Base-by-base conservation (phyloP, 345 rosid species). In the Xanthoceras sorbifolium region DNA sequence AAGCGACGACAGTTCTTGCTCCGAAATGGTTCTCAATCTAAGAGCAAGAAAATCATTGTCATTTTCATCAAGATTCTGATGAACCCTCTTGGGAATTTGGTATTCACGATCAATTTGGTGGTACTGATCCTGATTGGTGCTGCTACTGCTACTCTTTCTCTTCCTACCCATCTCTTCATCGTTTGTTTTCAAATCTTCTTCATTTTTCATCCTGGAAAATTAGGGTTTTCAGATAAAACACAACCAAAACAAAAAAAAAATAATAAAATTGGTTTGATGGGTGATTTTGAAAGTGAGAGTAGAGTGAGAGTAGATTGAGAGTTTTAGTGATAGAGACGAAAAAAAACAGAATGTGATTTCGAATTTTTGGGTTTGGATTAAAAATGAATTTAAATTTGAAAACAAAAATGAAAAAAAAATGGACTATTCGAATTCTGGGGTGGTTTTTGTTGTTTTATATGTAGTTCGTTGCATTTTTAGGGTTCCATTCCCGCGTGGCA, bases 21-120 rank as follows among this genome's bases (percentile, higher is more conserved):
- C n/a, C 1, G 55, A 50, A 7, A 50, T 17, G 6, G 55, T 50
- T 50, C 55, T 50, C 55, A 57, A 23, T 57, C 28, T 57, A 1
- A 85, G 82, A 17, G 80, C n/a, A 0, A 85, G 82, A 20, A 72
- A 23, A 40, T 74, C 77, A 0, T 71, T 22, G 1, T 82, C 77
- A 1, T 80, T 64, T 15, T 79, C 69, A 23, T 70, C 20, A 1
- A 7, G 28, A 2, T 72, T 18, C 3, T 68, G 63, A 3, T 63
- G 32, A 1, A 59, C 28, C 32, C 25, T 64, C 15, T 64, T 75
- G 0, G 40, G 23, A 60, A 22, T 26, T 36, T 64, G 31, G 46
- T 22, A 65, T 15, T 66, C 81, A 5, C n/a, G n/a, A n/a, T n/a
- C n/a, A n/a, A n/a, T n/a, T n/a, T n/a, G 18, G 34, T 34, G 64